phyloP scores from a whole-genome alignment of 176 grass and related monocot species.

The Puya raimondii region DNA sequence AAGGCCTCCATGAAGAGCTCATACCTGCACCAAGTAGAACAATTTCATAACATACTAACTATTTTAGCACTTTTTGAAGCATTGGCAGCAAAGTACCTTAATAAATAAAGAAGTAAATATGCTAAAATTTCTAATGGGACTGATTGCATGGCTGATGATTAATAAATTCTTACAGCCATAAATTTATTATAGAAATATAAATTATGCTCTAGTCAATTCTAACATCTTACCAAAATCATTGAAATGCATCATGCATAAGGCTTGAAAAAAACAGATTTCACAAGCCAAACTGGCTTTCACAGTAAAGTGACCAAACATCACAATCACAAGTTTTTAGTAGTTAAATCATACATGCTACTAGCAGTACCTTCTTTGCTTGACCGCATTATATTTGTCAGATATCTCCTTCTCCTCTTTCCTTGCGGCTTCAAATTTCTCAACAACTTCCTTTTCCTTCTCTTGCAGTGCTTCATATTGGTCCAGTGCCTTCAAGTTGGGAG shows the following conservation, averaged over 20 bases:
- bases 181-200: too few relatives aligned
- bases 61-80: neutral
- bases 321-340: neutral
- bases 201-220: too few relatives aligned
- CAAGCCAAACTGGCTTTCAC: slow-evolving; percentile 2
- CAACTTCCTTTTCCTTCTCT: slow-evolving; percentile 82
- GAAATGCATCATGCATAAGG: too few relatives aligned
- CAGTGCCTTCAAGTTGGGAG: slow-evolving; percentile 89
- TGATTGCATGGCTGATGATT: neutral
- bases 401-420: slow-evolving; percentile 93
- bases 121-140: neutral
- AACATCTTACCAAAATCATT: too few relatives aligned
- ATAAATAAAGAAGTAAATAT: neutral
- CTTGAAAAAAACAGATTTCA: too few relatives aligned
- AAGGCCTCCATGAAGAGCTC: slow-evolving; percentile 91
- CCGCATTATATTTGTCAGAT: slow-evolving; percentile 69
- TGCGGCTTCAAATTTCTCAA: slow-evolving; percentile 78
- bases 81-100: neutral
- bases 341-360: neutral
- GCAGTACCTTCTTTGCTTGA: slow-evolving; percentile 71
- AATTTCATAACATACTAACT: neutral
- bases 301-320: neutral
- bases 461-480: slow-evolving; percentile 91
- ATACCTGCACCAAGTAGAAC: slow-evolving; percentile 36
- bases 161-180: neutral